Conservation (phyloP, 1,284 basidiomycete genomes). For the Peniophora sp. region DNA sequence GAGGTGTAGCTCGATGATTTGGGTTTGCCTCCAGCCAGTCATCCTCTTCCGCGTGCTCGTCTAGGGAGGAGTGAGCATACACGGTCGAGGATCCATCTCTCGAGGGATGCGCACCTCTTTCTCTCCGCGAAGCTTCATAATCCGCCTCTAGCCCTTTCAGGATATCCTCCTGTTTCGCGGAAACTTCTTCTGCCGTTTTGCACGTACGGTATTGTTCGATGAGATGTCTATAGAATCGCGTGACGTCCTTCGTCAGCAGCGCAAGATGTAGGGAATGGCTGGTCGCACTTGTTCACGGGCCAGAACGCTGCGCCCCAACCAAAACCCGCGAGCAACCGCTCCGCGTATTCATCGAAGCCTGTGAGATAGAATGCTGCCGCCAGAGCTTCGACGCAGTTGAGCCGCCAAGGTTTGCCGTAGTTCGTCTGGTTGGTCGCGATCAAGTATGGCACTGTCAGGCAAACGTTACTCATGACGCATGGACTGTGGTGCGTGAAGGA, state of each 20-base stretch:
- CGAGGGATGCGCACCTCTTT: slow-evolving; percentile 31
- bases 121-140: slow-evolving; percentile 43
- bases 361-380: slow-evolving; percentile 91
- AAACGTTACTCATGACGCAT: background rate
- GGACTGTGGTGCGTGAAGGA: background rate
- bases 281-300: slow-evolving; percentile 68
- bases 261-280: background rate
- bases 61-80: background rate
- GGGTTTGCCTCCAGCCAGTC: slow-evolving; percentile 36
- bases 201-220: slow-evolving; percentile 73
- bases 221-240: slow-evolving; percentile 35
- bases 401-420: slow-evolving; percentile 88
- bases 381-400: slow-evolving; percentile 90
- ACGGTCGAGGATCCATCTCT: background rate
- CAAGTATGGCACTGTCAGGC: slow-evolving; percentile 80
- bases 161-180: slow-evolving; percentile 62
- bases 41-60: slow-evolving; percentile 19
- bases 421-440: slow-evolving; percentile 92
- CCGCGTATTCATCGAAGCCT: slow-evolving; percentile 75
- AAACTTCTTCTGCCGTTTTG: slow-evolving; percentile 53
- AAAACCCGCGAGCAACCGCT: slow-evolving; percentile 69
- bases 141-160: slow-evolving; percentile 67
- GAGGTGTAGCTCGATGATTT: slow-evolving; percentile 23
- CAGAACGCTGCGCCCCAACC: slow-evolving; percentile 86
- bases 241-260: background rate